Evolutionary conservation across 2,329 filamentous ascomycete species (phyloP).

Genomic region (Colletotrichum lentis): DNA sequence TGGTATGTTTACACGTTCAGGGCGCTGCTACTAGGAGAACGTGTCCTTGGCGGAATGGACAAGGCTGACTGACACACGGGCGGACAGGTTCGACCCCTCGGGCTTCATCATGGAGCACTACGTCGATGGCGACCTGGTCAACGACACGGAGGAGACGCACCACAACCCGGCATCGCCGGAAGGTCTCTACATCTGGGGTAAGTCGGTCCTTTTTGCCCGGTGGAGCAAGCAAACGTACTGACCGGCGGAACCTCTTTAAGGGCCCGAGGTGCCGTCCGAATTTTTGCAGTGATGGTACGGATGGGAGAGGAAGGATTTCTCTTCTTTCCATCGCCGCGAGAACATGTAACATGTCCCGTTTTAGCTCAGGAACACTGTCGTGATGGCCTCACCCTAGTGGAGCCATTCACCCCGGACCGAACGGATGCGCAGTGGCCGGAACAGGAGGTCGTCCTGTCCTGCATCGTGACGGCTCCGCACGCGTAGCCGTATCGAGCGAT

Average conservation of each 20-base stretch:
- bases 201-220: conserved; percentile 22
- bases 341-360: not conserved
- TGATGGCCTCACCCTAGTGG: too few relatives aligned
- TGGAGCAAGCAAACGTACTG: conserved; percentile 4
- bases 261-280: conserved; percentile 37
- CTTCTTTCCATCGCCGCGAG: not conserved
- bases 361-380: not conserved
- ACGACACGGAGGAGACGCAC: conserved; percentile 60
- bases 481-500: too few relatives aligned
- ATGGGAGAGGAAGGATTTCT: too few relatives aligned
- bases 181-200: conserved; percentile 57
- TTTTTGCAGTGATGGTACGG: conserved; percentile 36
- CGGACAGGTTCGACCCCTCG: conserved; percentile 65
- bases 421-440: too few relatives aligned
- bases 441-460: too few relatives aligned
- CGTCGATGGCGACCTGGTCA: conserved; percentile 72
- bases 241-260: conserved; percentile 2
- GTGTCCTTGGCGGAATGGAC: not conserved
- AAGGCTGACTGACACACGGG: too few relatives aligned
- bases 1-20: conserved; percentile 36
- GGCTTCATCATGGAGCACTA: conserved; percentile 75
- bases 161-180: conserved; percentile 51
- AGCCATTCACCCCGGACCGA: too few relatives aligned
- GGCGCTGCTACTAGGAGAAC: too few relatives aligned
- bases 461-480: too few relatives aligned